These are phyloP conservation scores for Aspergillus clavatus DNA, from an alignment of 2,329 filamentous ascomycete species.

Conservation along the genomic window DNA sequence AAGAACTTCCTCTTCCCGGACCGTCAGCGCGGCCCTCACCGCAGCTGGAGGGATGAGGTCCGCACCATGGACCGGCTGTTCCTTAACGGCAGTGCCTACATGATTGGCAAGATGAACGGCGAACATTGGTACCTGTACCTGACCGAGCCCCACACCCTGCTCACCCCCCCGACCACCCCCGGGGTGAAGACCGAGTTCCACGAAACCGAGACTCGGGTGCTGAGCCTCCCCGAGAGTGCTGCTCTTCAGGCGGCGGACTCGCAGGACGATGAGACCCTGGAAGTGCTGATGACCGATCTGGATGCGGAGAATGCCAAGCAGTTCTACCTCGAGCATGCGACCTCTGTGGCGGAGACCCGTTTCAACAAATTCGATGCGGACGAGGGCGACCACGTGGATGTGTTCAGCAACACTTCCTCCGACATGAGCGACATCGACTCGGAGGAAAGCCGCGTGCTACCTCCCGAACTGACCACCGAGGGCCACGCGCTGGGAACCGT, in stretches of 20 bases:
- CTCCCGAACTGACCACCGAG: conserved; percentile 78
- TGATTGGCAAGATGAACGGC: conserved; percentile 99
- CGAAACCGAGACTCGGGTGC: conserved; percentile 56
- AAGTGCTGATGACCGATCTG: conserved; percentile 65
- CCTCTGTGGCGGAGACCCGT: conserved; percentile 79
- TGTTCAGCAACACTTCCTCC: conserved; percentile 71
- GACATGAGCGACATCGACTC: conserved; percentile 56
- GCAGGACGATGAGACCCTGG: conserved; percentile 51
- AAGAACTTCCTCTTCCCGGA: conserved; percentile 98
- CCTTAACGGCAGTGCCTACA: conserved; percentile 88
- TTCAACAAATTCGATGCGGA: conserved; percentile 68
- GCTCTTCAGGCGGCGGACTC: conserved; percentile 25
- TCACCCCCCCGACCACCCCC: conserved; percentile 81
- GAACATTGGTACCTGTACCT: conserved; percentile 99
- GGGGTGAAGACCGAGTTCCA: conserved; percentile 43
- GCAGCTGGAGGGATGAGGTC: conserved; percentile 96
- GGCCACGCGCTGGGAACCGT: conserved; percentile 90
- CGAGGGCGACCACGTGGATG: conserved; percentile 56
- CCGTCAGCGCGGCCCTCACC: conserved; percentile 87
- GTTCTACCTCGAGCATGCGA: conserved; percentile 74
- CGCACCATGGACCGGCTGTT: conserved; percentile 89
- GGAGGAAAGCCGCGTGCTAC: conserved; percentile 49
- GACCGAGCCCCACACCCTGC: conserved; percentile 72
- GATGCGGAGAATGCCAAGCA: conserved; percentile 62
- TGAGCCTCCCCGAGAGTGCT: conserved; percentile 48